These are phyloP conservation scores for Knoxia roxburghii DNA, from an alignment of 257 asterid genomes.

Conservation along the genomic window DNA sequence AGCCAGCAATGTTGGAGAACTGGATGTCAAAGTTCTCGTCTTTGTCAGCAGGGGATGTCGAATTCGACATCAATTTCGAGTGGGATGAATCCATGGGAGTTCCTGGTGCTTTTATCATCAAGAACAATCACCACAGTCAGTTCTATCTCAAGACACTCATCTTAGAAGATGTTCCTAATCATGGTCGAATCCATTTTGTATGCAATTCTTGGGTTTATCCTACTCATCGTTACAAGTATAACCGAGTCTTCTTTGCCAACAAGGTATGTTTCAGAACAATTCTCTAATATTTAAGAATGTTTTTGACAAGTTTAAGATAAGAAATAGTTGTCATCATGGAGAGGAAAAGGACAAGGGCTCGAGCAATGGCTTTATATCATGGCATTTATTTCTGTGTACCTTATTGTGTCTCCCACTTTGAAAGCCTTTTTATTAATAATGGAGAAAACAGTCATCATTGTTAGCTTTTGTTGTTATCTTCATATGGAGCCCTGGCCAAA, in stretches of 20 bases:
- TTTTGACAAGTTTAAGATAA: background rate
- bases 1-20: constrained; percentile 49
- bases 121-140: constrained; percentile 63
- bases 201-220: constrained; percentile 97
- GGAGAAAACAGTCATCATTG: background rate
- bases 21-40: constrained; percentile 64
- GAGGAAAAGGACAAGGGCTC: background rate
- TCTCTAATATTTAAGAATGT: background rate
- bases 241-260: constrained; percentile 72
- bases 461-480: constrained; percentile 4
- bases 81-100: constrained; percentile 70
- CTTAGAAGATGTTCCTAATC: constrained; percentile 59
- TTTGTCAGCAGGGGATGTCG: constrained; percentile 43
- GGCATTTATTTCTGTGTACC: background rate
- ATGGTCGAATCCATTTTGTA: constrained; percentile 50
- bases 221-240: constrained; percentile 40
- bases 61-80: constrained; percentile 38
- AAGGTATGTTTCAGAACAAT: constrained; percentile 38
- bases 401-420: background rate
- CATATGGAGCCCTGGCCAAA: background rate
- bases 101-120: constrained; percentile 74
- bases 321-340: background rate
- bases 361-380: background rate
- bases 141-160: constrained; percentile 63
- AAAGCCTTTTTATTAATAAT: no score